phyloP scores from a whole-genome alignment of 352 stramenopile genomes.

The Phytopythium cucurbitacearum region DNA sequence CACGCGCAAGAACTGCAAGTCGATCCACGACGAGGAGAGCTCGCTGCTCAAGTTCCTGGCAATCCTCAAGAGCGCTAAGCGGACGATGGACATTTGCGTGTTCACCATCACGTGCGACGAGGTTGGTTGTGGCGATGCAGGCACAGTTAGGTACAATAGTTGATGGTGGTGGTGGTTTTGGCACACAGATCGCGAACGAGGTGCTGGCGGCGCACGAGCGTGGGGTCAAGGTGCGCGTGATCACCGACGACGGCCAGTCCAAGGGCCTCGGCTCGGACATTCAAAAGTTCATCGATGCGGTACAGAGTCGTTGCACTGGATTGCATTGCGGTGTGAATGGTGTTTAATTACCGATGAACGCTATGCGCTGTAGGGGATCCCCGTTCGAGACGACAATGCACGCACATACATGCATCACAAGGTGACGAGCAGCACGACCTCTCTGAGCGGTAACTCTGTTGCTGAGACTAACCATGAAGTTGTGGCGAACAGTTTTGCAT shows the following conservation, averaged over 20 bases:
- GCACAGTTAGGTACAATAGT: not conserved
- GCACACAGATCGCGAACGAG: constrained; percentile 43
- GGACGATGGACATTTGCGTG: constrained; percentile 63
- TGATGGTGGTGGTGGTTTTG: not conserved
- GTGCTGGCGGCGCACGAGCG: constrained; percentile 51
- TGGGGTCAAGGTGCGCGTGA: constrained; percentile 50
- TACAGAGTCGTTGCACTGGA: constrained; percentile 9
- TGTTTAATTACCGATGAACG: not conserved
- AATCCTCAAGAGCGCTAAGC: constrained; percentile 35
- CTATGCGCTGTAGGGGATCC: constrained; percentile 33
- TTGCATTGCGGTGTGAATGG: not conserved
- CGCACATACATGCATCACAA: constrained; percentile 74
- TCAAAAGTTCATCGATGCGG: constrained; percentile 68
- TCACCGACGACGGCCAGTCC: constrained; percentile 61
- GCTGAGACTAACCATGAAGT: not conserved
- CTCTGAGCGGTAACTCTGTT: not conserved
- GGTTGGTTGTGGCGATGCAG: constrained; percentile 12
- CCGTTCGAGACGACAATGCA: constrained; percentile 52
- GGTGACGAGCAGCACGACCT: constrained; percentile 12
- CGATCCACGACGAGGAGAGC: constrained; percentile 54
- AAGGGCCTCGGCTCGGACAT: constrained; percentile 62
- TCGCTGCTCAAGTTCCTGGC: constrained; percentile 51
- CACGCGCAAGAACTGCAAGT: constrained; percentile 63
- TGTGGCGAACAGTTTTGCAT: constrained; percentile 48
- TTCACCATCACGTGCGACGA: constrained; percentile 77